Conservation (phyloP, 306 rosid species). For the Dalbergia oliveri region DNA sequence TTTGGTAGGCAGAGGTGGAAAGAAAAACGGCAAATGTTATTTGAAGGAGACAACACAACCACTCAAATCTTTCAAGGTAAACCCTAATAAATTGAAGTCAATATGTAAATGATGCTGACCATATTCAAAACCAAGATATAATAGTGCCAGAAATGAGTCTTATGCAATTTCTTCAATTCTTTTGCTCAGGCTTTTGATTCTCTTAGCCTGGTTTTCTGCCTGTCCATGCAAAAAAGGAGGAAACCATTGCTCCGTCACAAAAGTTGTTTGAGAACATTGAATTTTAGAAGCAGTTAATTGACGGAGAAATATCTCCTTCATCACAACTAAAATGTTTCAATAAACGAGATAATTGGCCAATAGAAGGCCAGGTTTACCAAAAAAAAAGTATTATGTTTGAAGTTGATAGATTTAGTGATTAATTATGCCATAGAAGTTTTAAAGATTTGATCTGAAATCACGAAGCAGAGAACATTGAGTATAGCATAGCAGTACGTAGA, state of each 20-base stretch:
- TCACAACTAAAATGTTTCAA: background rate
- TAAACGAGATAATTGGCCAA: background rate
- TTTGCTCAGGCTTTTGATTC: constrained; percentile 79
- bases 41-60: background rate
- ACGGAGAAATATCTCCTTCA: background rate
- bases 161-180: constrained; percentile 58
- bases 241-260: background rate
- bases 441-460: no score
- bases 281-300: background rate
- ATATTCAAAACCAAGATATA: constrained; percentile 23
- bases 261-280: background rate
- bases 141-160: no score
- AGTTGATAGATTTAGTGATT: no score
- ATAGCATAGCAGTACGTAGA: no score
- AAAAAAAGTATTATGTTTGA: no score
- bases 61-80: no score
- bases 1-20: no score
- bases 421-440: no score
- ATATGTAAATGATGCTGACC: constrained; percentile 15
- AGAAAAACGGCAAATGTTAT: no score
- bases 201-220: constrained; percentile 88
- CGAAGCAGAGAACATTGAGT: no score
- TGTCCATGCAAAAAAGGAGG: constrained; percentile 52
- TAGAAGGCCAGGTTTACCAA: no score
- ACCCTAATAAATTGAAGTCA: no score